Evolutionary conservation across 75 land plant species (phyloP).

Genomic region (Azolla pinnata): DNA sequence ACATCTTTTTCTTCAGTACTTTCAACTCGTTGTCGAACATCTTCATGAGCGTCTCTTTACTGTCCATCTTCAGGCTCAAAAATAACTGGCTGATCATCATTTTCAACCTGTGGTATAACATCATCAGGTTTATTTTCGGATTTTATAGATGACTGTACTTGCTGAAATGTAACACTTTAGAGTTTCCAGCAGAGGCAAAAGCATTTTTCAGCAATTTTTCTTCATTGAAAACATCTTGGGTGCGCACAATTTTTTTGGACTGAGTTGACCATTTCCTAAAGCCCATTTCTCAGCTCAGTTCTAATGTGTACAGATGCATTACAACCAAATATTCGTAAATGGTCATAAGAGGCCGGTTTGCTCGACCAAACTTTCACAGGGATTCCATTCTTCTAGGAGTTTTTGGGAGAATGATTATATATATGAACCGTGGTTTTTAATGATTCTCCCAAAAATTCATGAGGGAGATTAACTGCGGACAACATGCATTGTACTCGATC

Average conservation of each 20-base stretch:
- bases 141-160: neutral
- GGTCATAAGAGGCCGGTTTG: neutral
- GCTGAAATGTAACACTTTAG: neutral
- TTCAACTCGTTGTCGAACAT: too few relatives aligned
- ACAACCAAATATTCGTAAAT: constrained; percentile 14
- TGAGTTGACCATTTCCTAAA: neutral
- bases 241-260: constrained; percentile 9
- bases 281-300: constrained; percentile 1
- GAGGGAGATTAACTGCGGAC: neutral
- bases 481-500: neutral
- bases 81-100: too few relatives aligned
- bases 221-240: neutral
- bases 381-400: neutral
- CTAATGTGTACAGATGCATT: neutral
- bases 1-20: too few relatives aligned
- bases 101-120: too few relatives aligned
- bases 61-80: too few relatives aligned
- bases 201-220: neutral
- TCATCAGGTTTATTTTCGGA: too few relatives aligned
- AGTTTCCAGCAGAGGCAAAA: neutral
- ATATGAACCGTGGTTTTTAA: neutral
- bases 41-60: too few relatives aligned
- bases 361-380: constrained; percentile 2
- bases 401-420: neutral
- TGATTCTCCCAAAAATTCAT: neutral